phyloP scores from a whole-genome alignment of 2,329 filamentous ascomycete species.

The Xylogone sp. region DNA sequence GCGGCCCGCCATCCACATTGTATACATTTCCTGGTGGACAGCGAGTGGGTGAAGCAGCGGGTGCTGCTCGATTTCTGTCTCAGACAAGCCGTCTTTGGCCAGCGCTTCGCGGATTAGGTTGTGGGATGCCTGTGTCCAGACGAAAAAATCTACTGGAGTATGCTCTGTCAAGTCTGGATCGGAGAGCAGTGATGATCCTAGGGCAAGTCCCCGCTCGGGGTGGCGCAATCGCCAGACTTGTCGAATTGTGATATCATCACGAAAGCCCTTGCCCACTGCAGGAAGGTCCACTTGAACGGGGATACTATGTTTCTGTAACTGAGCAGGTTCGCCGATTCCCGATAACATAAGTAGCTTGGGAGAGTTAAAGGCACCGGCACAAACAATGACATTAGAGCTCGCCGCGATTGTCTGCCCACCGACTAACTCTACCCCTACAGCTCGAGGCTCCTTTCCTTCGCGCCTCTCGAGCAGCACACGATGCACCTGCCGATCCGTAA shows the following conservation, averaged over 20 bases:
- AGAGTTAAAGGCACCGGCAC: constrained; percentile 17
- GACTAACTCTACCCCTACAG: constrained; percentile 8
- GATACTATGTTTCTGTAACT: constrained; percentile 11
- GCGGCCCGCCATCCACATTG: too few relatives aligned
- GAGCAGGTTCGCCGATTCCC: constrained; percentile 17
- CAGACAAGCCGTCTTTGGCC: neutral
- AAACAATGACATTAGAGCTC: constrained; percentile 31
- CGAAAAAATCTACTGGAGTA: constrained; percentile 8
- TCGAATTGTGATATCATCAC: constrained; percentile 2
- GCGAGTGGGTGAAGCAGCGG: neutral
- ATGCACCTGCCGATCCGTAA: constrained; percentile 20
- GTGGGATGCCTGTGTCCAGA: constrained; percentile 1
- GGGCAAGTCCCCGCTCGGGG: constrained; percentile 8
- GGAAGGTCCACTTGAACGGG: constrained; percentile 34
- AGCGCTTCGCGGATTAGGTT: constrained; percentile 2
- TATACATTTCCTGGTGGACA: too few relatives aligned
- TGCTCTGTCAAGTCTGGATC: constrained; percentile 6
- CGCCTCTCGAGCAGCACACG: constrained; percentile 17
- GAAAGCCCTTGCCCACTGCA: constrained; percentile 2
- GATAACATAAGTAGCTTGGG: constrained; percentile 28
- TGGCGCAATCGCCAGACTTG: constrained; percentile 7
- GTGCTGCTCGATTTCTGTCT: constrained; percentile 17
- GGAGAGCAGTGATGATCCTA: constrained; percentile 5
- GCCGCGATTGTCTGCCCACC: constrained; percentile 29
- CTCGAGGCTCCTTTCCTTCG: neutral